phyloP scores from a whole-genome alignment of 805 yeast genomes.

The Saccharomycopsis sp. region DNA sequence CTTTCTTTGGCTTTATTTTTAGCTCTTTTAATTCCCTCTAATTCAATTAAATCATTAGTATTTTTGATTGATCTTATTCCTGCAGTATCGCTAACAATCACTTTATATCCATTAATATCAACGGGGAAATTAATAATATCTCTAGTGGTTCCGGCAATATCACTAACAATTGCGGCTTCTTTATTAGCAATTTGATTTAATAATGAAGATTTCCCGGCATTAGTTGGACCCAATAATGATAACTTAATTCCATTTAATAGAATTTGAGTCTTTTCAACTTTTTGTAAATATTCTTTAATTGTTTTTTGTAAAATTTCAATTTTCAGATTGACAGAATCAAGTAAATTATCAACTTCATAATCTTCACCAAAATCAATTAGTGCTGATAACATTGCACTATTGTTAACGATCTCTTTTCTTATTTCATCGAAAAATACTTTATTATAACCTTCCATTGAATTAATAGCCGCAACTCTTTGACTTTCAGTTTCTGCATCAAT shows the following conservation, averaged over 20 bases:
- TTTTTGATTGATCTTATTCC: slow-evolving; percentile 51
- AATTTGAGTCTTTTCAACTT: slow-evolving; percentile 48
- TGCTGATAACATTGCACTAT: slow-evolving; percentile 72
- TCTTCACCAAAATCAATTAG: slow-evolving; percentile 94
- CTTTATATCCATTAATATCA: slow-evolving; percentile 76
- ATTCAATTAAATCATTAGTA: slow-evolving; percentile 47
- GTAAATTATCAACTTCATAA: slow-evolving; percentile 49
- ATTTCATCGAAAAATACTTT: slow-evolving; percentile 46
- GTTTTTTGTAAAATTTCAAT: slow-evolving; percentile 34
- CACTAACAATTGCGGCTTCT: slow-evolving; percentile 86
- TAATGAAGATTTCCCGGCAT: slow-evolving; percentile 90
- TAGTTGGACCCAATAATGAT: slow-evolving; percentile 81
- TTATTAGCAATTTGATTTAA: slow-evolving; percentile 65
- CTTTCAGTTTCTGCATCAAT: slow-evolving; percentile 92
- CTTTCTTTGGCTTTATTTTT: slow-evolving; percentile 45
- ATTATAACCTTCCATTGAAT: slow-evolving; percentile 63
- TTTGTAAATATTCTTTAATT: slow-evolving; percentile 32
- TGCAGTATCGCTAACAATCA: slow-evolving; percentile 85
- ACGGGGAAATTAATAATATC: slow-evolving; percentile 76
- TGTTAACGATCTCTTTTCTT: slow-evolving; percentile 55
- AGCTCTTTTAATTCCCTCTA: slow-evolving; percentile 76
- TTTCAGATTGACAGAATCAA: slow-evolving; percentile 37
- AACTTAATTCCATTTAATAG: slow-evolving; percentile 63
- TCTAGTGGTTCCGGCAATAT: slow-evolving; percentile 88
- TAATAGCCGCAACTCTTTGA: slow-evolving; percentile 67